Base-by-base conservation (phyloP, 2,329 filamentous ascomycete species). In the Fusarium metavorans region DNA sequence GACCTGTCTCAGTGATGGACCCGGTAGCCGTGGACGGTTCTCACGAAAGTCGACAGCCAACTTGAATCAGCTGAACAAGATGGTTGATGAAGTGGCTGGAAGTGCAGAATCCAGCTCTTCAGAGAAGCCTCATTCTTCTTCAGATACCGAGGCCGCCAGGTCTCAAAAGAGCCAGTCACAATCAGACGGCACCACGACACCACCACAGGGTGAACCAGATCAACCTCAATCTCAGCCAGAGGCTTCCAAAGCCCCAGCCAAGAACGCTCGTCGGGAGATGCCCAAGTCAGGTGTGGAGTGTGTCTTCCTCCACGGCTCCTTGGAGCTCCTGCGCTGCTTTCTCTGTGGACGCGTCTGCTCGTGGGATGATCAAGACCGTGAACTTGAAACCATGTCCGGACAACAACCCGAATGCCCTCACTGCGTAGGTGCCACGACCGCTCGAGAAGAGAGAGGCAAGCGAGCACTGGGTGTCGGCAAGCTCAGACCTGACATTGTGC, bases 261-360 rank as follows among this genome's bases (percentile, higher is more conserved):
- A 80, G 63, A 75, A 76, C 56, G 56, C 75, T 11, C 75, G 76
- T 3, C 76, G 77, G 25, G 80, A 83, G 45, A 68, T 76, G 5
- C 76, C 80, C 5, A 78, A 76, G 9, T 83, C 82, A 1, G 89
- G 89, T 0, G 89, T 91, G 1, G 89, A 91, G 76, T 91, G 91
- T 64, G 92, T 94, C n/a, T 92, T 91, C 65, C 85, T 94, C 1
- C 92, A 94, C 78, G 92, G 92, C 8, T 92, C 92, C n/a, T 82
- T 94, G 6, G 87, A 90, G 63, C 84, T 85, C 35, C 84, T 94
- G 4, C 86, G 92, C 37, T 94, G 92, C 78, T 91, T 91, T 66
- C 84, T 89, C 1, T 92, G 91, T 69, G 87, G 87, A 1, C 87
- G 87, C 45, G 85, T 89, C 6, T 88, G 87, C 45, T 86, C 88